phyloP scores from a whole-genome alignment of 2,329 filamentous ascomycete genomes.

The Nemania abortiva region DNA sequence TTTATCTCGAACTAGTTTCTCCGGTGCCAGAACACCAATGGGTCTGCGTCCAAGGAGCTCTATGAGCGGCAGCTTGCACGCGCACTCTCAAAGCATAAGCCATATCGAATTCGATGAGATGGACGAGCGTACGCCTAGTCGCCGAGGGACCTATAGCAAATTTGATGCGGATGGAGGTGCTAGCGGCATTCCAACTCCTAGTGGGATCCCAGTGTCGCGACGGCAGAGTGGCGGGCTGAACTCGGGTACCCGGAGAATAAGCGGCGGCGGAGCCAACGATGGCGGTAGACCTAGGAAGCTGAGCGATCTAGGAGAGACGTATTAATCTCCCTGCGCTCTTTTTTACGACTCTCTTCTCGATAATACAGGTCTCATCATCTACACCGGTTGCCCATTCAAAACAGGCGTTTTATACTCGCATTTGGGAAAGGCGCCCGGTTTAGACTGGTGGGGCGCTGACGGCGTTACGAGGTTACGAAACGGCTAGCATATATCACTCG shows the following conservation, averaged over 20 bases:
- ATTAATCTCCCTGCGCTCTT: slow-evolving; percentile 52
- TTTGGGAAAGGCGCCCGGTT: slow-evolving; percentile 36
- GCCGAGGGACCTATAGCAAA: slow-evolving; percentile 66
- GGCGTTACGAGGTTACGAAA: slow-evolving; percentile 50
- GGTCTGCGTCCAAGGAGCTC: slow-evolving; percentile 77
- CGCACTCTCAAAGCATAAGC: slow-evolving; percentile 69
- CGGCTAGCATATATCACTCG: slow-evolving; percentile 46
- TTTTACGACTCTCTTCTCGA: slow-evolving; percentile 46
- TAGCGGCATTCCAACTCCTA: slow-evolving; percentile 59
- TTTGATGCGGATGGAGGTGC: slow-evolving; percentile 57
- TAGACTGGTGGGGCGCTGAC: slow-evolving; percentile 44
- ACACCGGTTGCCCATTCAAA: slow-evolving; percentile 29
- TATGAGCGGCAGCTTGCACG: slow-evolving; percentile 72
- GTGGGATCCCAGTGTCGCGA: slow-evolving; percentile 62
- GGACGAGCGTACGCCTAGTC: slow-evolving; percentile 66
- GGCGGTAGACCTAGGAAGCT: slow-evolving; percentile 55
- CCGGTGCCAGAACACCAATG: slow-evolving; percentile 72
- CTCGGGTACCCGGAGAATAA: slow-evolving; percentile 57
- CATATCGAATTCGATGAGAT: slow-evolving; percentile 66
- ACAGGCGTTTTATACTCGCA: slow-evolving; percentile 37
- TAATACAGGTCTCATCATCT: slow-evolving; percentile 41
- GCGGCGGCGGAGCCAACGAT: slow-evolving; percentile 49
- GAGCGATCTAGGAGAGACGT: slow-evolving; percentile 67
- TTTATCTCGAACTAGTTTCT: slow-evolving; percentile 73
- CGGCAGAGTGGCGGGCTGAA: slow-evolving; percentile 58